These are phyloP conservation scores for Gryganskiella cystojenkinii DNA, from an alignment of 192 early-diverging fungal species.

Conservation along the genomic window DNA sequence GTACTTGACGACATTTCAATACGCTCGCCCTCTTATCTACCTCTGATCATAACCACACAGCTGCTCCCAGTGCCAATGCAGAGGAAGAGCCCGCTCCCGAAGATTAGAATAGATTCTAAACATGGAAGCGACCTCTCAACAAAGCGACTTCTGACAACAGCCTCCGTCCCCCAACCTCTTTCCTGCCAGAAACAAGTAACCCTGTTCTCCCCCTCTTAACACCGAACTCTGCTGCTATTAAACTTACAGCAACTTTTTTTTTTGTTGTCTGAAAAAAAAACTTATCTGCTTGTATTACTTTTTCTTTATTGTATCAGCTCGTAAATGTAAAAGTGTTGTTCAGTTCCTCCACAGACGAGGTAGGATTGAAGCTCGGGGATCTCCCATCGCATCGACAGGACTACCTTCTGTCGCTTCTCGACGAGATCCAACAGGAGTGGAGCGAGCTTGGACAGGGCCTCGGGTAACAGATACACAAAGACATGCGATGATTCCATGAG, in stretches of 20 bases:
- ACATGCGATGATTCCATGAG: constrained; percentile 21
- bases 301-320: not conserved
- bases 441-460: constrained; percentile 26
- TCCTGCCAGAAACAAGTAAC: too few relatives aligned
- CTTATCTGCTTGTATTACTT: not conserved
- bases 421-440: constrained; percentile 15
- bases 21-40: too few relatives aligned
- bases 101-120: constrained; percentile 1
- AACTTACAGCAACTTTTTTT: not conserved
- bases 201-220: too few relatives aligned
- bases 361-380: constrained; percentile 17
- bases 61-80: constrained; percentile 2
- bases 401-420: constrained; percentile 9
- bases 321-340: constrained; percentile 30
- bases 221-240: too few relatives aligned
- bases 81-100: constrained; percentile 14
- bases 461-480: constrained; percentile 43
- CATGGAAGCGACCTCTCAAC: not conserved
- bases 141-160: not conserved
- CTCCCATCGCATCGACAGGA: constrained; percentile 45
- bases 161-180: not conserved
- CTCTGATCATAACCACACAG: not conserved
- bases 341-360: constrained; percentile 12
- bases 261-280: too few relatives aligned
- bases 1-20: too few relatives aligned